Conservation (phyloP, 371 early-diverging fungal genomes). For the Mucor velutinosus region DNA sequence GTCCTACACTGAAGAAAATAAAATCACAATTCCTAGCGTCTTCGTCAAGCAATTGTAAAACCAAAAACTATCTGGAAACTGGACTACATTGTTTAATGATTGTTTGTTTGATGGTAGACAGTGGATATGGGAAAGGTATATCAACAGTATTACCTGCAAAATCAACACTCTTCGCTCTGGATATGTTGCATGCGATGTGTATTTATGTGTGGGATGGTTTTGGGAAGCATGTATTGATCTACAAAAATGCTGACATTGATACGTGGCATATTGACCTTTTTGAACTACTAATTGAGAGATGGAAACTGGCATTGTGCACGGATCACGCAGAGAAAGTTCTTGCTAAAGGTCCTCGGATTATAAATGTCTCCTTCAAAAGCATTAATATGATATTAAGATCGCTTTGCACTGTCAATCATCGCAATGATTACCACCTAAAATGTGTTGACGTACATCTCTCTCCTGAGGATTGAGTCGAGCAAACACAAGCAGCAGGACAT, state of each 20-base stretch:
- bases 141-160: neutral
- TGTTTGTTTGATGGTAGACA: neutral
- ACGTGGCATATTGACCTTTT: too few species aligned
- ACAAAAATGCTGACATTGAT: too few species aligned
- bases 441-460: neutral
- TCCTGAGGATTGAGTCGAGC: too few species aligned
- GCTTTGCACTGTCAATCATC: neutral
- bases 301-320: neutral
- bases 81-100: neutral
- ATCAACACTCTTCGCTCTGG: too few species aligned
- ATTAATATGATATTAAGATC: neutral
- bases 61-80: neutral
- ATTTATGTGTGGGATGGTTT: too few species aligned
- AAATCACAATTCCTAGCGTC: constrained; percentile 2
- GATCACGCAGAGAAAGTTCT: neutral
- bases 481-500: neutral
- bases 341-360: neutral
- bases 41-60: neutral
- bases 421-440: neutral
- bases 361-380: neutral
- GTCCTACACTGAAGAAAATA: neutral
- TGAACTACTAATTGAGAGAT: neutral
- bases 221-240: too few species aligned
- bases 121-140: neutral
- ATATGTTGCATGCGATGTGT: too few species aligned